These are phyloP conservation scores for Brachypodium distachyon DNA, from an alignment of 202 grass and related monocot genomes.

Conservation along the genomic window DNA sequence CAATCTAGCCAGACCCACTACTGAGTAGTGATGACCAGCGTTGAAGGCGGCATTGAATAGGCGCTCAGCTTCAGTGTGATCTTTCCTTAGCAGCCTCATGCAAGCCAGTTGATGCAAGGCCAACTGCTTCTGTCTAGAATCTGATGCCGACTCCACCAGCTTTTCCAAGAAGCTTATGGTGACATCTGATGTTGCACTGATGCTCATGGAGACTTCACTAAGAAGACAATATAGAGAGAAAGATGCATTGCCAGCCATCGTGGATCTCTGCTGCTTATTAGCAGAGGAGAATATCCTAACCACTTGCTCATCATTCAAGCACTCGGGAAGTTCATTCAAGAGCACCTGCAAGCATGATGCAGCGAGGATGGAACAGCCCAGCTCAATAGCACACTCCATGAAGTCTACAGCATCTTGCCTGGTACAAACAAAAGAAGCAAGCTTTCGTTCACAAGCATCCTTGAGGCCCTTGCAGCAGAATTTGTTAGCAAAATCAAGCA, in stretches of 20 bases:
- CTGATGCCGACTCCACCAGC: constrained; percentile 69
- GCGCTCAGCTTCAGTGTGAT: constrained; percentile 67
- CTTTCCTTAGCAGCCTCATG: constrained; percentile 62
- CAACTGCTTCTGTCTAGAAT: constrained; percentile 75
- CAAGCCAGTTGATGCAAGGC: constrained; percentile 82
- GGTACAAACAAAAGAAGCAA: constrained; percentile 81
- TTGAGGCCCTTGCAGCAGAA: constrained; percentile 95
- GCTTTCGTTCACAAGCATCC: constrained; percentile 80
- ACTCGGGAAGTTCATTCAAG: constrained; percentile 78
- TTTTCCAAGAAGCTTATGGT: constrained; percentile 72
- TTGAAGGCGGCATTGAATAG: constrained; percentile 76
- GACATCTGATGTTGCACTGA: constrained; percentile 56
- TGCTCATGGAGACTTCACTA: constrained; percentile 76
- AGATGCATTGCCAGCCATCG: constrained; percentile 65
- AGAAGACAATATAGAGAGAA: constrained; percentile 94
- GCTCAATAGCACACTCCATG: constrained; percentile 95
- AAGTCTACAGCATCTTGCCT: constrained; percentile 93
- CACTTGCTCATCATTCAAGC: constrained; percentile 86
- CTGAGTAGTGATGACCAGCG: constrained; percentile 79
- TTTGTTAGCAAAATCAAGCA: constrained; percentile 94
- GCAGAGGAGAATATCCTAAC: constrained; percentile 61
- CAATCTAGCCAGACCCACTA: constrained; percentile 76
- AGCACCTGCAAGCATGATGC: constrained; percentile 87
- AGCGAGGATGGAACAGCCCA: constrained; percentile 72
- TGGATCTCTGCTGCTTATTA: constrained; percentile 68